Evolutionary conservation across 495 filamentous ascomycete genomes (phyloP), one percentile per base, ranked within the genome.

Genomic region (Cairneyella variabilis): DNA sequence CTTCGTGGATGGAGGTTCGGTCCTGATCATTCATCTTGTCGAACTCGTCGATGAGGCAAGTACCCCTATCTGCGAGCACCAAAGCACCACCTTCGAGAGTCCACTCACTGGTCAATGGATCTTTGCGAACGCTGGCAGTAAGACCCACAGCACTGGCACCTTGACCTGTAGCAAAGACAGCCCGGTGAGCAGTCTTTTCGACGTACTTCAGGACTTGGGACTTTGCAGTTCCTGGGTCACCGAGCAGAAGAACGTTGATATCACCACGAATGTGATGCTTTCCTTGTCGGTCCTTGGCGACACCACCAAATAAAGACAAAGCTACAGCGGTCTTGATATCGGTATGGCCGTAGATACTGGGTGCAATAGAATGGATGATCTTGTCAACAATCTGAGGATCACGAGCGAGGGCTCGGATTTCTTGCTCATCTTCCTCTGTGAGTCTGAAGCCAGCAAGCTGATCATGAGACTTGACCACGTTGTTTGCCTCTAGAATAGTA

Each of bases 21-120:
- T 99, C 95, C 62, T 97, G 90, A 66, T 99, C 95, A 71, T 99
- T 99, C 95, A 99, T 99, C 78, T 99, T 99, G 79, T 99, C 95
- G 69, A 99, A 99, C 69, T 99, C 95, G 67, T 99, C 95, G 60
- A 99, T 99, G 26, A 99, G 76, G 65, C 95, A 99, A 30, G 89
- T 95, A 38, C 95, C 95, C 53, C 88, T 85, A 69, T 99, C 95
- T 22, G 95, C 95, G 30, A 99, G 79, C 48, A 99, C 95, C 17
- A 99, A 75, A 2, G 95, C 95, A 62, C 95, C 95, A 59, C 95
- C 95, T 74, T 99, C 95, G 17, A 99, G 76, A 11, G 95, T 97
- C 95, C 95, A 99, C 73, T 99, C 95, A 60, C 83, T 86, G 1
- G 95, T 99, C 59, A 99, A 74, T 0, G 95, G 95, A 69, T 99